Conservation (phyloP, 2,329 filamentous ascomycete genomes). For the Sporothrix variecibatus region DNA sequence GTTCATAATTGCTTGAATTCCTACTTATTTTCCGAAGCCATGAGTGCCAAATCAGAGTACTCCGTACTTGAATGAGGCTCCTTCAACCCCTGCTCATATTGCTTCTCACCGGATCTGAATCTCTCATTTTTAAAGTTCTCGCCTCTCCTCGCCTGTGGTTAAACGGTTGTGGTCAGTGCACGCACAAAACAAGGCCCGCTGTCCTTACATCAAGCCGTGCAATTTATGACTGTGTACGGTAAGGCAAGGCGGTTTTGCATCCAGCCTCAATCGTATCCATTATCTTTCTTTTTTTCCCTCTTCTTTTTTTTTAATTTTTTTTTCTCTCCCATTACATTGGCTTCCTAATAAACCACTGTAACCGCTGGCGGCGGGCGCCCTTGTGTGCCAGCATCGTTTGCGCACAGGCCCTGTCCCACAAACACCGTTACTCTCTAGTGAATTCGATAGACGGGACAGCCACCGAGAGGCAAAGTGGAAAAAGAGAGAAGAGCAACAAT, state of each 20-base stretch:
- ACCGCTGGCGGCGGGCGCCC: neutral
- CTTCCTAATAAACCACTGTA: neutral
- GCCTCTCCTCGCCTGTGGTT: neutral
- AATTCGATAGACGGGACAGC: neutral
- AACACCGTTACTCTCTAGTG: neutral
- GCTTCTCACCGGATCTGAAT: no score
- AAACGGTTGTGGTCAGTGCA: neutral
- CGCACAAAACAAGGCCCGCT: no score
- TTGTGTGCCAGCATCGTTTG: neutral
- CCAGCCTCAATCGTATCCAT: neutral
- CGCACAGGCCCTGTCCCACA: neutral
- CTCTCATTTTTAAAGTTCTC: neutral
- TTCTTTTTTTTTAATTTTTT: neutral
- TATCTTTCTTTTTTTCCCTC: no score
- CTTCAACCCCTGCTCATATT: no score
- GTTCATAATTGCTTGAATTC: neutral
- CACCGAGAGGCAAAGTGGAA: neutral
- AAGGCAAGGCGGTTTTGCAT: no score
- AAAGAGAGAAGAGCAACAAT: neutral
- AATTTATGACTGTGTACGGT: neutral
- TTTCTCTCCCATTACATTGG: neutral
- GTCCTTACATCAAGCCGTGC: no score
- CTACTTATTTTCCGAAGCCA: neutral
- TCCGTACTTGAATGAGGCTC: neutral
- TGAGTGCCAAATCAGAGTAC: neutral